A percentile compares a stretch with the other conserved stretches of the same genome.
Conservation (phyloP, 1,139 yeast species). For the Geotrichum aggregatum region DNA sequence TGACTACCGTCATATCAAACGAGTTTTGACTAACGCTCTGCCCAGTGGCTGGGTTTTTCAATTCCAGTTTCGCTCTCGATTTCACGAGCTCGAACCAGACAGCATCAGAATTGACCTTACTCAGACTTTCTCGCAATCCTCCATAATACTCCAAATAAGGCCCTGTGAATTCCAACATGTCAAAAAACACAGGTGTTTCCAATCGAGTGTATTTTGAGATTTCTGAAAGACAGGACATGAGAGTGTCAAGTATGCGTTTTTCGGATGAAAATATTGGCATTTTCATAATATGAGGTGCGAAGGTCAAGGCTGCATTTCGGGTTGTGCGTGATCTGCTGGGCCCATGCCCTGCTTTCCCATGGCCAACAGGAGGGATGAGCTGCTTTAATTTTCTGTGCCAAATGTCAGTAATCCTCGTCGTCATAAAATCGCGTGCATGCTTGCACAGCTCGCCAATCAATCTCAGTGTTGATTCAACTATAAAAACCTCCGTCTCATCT, state of each 20-base stretch:
- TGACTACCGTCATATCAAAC: too few relatives aligned
- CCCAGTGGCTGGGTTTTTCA: too few relatives aligned
- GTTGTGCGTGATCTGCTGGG: too few relatives aligned
- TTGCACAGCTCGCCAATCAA: constrained; percentile 42
- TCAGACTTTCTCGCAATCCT: constrained; percentile 20
- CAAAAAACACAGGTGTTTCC: constrained; percentile 28
- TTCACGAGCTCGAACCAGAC: constrained; percentile 25
- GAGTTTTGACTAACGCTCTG: not conserved
- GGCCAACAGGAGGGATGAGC: too few relatives aligned
- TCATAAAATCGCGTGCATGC: constrained; percentile 50
- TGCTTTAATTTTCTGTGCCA: constrained; percentile 37
- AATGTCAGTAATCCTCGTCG: constrained; percentile 46
- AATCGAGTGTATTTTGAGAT: constrained; percentile 27
- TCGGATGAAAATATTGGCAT: constrained; percentile 31
- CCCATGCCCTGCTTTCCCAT: too few relatives aligned
- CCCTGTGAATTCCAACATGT: constrained; percentile 24
- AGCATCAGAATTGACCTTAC: constrained; percentile 26
- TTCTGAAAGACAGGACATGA: constrained; percentile 25
- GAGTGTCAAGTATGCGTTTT: constrained; percentile 26
- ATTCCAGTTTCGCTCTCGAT: too few relatives aligned
- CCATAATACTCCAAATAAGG: constrained; percentile 24
- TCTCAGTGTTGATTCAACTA: constrained; percentile 42
- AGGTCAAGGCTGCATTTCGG: too few relatives aligned
- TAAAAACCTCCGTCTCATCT: constrained; percentile 30
- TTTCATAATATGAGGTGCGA: too few relatives aligned